phyloP scores from a whole-genome alignment of 108 stramenopile genomes.

The Skeletonema tropicum region DNA sequence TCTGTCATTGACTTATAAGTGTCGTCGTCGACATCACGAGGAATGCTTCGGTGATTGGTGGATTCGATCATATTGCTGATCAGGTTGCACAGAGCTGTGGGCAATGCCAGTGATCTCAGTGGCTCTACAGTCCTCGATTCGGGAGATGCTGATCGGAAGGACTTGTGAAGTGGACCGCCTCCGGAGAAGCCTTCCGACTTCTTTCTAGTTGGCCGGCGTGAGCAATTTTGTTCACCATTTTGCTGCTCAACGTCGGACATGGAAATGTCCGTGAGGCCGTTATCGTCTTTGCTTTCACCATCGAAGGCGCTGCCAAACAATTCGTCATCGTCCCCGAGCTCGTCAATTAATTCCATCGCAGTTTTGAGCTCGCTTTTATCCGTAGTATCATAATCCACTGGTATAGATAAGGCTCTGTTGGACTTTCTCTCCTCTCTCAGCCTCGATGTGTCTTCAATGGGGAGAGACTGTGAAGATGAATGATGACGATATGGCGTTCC shows the following conservation, averaged over 20 bases:
- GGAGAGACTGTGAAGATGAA: not conserved
- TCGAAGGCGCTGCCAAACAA: not conserved
- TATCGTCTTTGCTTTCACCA: too few relatives aligned
- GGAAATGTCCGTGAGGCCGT: too few relatives aligned
- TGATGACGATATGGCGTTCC: too few relatives aligned
- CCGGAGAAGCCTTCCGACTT: too few relatives aligned
- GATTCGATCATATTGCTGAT: constrained; percentile 5
- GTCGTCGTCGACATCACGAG: not conserved
- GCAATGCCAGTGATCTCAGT: constrained; percentile 3
- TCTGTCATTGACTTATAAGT: not conserved
- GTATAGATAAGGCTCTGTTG: not conserved
- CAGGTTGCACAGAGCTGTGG: constrained; percentile 4
- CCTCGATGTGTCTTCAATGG: not conserved
- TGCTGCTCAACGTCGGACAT: too few relatives aligned
- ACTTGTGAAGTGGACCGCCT: too few relatives aligned
- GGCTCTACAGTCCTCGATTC: not conserved
- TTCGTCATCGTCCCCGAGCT: not conserved
- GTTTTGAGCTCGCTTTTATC: not conserved
- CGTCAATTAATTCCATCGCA: constrained; percentile 3
- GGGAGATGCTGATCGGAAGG: too few relatives aligned
- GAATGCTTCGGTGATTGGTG: too few relatives aligned
- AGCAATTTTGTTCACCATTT: too few relatives aligned
- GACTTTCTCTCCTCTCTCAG: not conserved
- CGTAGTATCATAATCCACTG: not conserved
- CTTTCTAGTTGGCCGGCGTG: too few relatives aligned